Base-by-base conservation (phyloP, 768 basidiomycete genomes). In the Dendrothele bispora region DNA sequence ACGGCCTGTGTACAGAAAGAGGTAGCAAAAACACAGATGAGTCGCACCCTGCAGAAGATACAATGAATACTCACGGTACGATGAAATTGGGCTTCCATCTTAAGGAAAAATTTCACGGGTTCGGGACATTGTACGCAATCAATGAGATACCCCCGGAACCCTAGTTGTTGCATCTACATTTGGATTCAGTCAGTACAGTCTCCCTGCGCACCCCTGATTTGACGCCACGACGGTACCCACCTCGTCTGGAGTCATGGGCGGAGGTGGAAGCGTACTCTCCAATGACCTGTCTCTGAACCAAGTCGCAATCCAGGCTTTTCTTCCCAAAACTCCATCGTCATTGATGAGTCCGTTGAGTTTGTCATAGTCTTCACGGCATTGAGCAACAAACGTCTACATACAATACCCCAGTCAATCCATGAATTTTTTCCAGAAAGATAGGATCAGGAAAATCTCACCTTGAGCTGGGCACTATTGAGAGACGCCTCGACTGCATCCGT, bases 111-210 rank as follows among this genome's bases (percentile, higher is more conserved):
- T 49, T 76, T 68, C 65, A 98, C 73, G 3, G 86, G 85, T 7
- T 80, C 74, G 0, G 94, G 89, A 46, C 82, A 95, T 4, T 79
- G 78, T 36, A 98, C 70, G 50, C 84, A 85, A 55, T 98, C 86
- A 20, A 94, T 71, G 0, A 88, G 91, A 56, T 88, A 95, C 3
- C 86, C 84, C 52, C 94, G 85, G 58, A 98, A 91, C 4, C 83
- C 82, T 15, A 83, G 61, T 14, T 53, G 49, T 20, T 54, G 52
- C 57, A 98, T 65, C 89, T 95, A 49, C 10, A 54, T 40, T 10
- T 10, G 28, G 27, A 20, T 3, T 24, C 43, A 25, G 45, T 39
- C 21, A 54, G 25, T 10, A 21, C 30, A 28, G 25, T 36, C 11
- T n/a, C n/a, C n/a, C n/a, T n/a, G n/a, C n/a, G n/a, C n/a, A n/a